phyloP scores from a whole-genome alignment of 2,329 filamentous ascomycete species.

The Coleophoma cylindrospora region DNA sequence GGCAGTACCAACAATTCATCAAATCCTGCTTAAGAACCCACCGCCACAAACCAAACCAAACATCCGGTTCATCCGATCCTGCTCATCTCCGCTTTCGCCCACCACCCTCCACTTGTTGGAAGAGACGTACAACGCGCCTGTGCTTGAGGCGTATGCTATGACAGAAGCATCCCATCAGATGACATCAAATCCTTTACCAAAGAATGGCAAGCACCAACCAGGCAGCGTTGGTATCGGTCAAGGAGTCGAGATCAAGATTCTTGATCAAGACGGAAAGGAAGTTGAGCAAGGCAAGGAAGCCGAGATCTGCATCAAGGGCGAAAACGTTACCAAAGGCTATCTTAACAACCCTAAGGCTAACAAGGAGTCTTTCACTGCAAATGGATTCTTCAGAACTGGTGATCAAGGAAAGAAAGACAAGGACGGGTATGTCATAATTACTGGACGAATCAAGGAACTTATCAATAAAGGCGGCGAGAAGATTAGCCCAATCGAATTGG shows the following conservation, averaged over 20 bases:
- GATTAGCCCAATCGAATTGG: conserved; percentile 82
- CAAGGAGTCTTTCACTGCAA: conserved; percentile 63
- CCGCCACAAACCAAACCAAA: conserved; percentile 61
- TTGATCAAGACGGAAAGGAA: conserved; percentile 64
- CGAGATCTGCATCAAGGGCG: conserved; percentile 77
- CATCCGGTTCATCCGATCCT: conserved; percentile 85
- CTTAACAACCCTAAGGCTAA: conserved; percentile 80
- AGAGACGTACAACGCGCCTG: conserved; percentile 68
- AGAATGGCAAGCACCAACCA: conserved; percentile 65
- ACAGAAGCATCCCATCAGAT: conserved; percentile 85
- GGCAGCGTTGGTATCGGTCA: conserved; percentile 80
- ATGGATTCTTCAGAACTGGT: conserved; percentile 83
- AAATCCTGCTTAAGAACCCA: conserved; percentile 75
- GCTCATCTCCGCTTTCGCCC: conserved; percentile 77
- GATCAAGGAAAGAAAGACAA: conserved; percentile 78
- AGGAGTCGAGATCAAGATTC: conserved; percentile 76
- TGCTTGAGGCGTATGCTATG: conserved; percentile 90
- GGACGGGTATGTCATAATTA: conserved; percentile 81
- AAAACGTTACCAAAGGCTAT: conserved; percentile 82
- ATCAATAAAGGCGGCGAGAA: conserved; percentile 91
- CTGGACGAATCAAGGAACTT: conserved; percentile 87
- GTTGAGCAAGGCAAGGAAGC: conserved; percentile 65
- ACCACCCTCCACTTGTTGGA: conserved; percentile 79
- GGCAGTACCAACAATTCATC: conserved; percentile 88
- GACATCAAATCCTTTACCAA: conserved; percentile 69